These are phyloP conservation scores for Erodium chrysanthum DNA, from an alignment of 441 rosid genomes.

Conservation along the genomic window DNA sequence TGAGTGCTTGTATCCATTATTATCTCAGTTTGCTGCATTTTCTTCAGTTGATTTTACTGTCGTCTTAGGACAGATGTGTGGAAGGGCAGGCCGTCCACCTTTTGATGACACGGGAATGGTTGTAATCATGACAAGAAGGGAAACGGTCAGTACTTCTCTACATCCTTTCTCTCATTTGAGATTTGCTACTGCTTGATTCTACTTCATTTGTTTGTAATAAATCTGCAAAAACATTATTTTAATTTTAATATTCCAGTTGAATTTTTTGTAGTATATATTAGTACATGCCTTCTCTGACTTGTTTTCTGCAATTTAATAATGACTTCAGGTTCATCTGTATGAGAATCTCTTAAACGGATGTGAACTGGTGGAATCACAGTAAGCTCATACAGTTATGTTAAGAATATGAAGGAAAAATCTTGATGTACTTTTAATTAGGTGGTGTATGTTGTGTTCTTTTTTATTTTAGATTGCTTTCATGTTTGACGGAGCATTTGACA, in stretches of 20 bases:
- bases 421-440: conserved; percentile 15
- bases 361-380: conserved; percentile 97
- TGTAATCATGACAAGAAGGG: conserved; percentile 92
- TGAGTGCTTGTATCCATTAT: conserved; percentile 7
- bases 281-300: conserved; percentile 6
- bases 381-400: conserved; percentile 25
- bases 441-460: conserved; percentile 17
- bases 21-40: background rate
- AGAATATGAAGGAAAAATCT: background rate
- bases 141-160: conserved; percentile 44
- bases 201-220: conserved; percentile 14
- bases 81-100: conserved; percentile 99
- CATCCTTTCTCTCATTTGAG: conserved; percentile 5
- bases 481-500: conserved; percentile 85
- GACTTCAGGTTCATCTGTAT: conserved; percentile 69
- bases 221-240: background rate
- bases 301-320: conserved; percentile 18
- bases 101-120: conserved; percentile 92
- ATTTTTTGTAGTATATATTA: conserved; percentile 4
- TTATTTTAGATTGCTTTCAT: conserved; percentile 62
- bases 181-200: conserved; percentile 1
- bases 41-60: background rate
- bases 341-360: conserved; percentile 91
- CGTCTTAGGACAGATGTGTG: conserved; percentile 58
- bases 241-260: conserved; percentile 3